Base-by-base conservation (phyloP, 331 rosid species). In the Pyracantha coccinea region DNA sequence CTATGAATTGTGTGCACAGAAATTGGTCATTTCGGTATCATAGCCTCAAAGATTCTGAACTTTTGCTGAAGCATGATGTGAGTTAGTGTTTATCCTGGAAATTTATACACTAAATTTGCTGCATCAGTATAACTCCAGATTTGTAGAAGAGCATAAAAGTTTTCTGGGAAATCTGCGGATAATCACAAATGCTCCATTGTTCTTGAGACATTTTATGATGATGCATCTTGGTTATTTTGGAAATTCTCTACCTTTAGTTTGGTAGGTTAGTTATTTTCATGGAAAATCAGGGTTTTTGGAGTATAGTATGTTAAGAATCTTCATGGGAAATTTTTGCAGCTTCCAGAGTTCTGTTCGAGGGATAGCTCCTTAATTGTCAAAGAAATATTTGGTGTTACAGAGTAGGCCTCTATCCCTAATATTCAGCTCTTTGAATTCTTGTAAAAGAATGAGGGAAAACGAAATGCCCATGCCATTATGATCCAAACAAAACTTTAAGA, bases 341-440 rank as follows among this genome's bases (percentile, higher is more conserved):
- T 92, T 66, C 96, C 92, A 1, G 97, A 92, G 84, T 89, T 94
- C 76, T 90, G 99, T 72, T 87, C 99, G 28, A 89, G 78, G 68
- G 97, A 92, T 79, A 87, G 92, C 87, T 85, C 99, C 76, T 86
- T 94, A 69, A 66, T 87, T 59, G 88, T 94, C 75, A 94, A 94
- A 85, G 97, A 94, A 85, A 94, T 90, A 66, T 94, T 90, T 69
- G 97, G 99, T 28, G 99, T 92, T 72, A 84, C 99, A 75, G 99
- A 92, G 97, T 94, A 90, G 27, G 97, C 69, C 68, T 80, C 79
- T 72, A 67, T 60, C 71, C 77, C 83, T 77, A 28, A 27, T 54
- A 78, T 68, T 58, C 59, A 29, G 20, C 38, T 55, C 33, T 20
- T 75, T 79, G 11, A 0, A 33, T 68, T 72, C 28, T 52, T 79